Percentiles rank a stretch among this genome's conserved stretches.
phyloP scores from a whole-genome alignment of 305 asterid species.

The Fraxinus ornus region DNA sequence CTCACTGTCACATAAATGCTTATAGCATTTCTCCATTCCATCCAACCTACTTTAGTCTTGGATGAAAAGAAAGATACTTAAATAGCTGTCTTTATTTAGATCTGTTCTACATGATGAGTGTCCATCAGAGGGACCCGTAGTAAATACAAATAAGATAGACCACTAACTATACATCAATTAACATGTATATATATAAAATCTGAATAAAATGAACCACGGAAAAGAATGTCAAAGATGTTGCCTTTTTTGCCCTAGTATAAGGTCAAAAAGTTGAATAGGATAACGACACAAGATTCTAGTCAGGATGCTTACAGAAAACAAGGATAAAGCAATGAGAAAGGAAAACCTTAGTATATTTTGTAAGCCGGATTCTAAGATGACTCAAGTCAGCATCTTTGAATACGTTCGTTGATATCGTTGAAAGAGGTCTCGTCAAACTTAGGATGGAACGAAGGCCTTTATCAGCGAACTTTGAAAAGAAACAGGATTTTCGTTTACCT shows the following conservation, averaged over 20 bases:
- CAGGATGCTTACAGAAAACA: conserved; percentile 1
- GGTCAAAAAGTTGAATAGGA: neutral
- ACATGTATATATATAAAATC: neutral
- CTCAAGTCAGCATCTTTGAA: conserved; percentile 38
- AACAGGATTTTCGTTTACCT: conserved; percentile 65
- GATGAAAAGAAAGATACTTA: neutral
- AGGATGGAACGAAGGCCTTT: conserved; percentile 44
- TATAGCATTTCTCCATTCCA: neutral
- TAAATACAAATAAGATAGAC: neutral
- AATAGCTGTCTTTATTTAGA: neutral
- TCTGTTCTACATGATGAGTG: neutral
- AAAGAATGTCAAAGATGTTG: conserved; percentile 3
- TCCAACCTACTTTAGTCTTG: neutral
- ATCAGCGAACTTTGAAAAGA: conserved; percentile 59
- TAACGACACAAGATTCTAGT: conserved; percentile 4
- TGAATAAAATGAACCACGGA: conserved; percentile 4
- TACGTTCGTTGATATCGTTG: conserved; percentile 30
- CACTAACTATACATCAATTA: neutral
- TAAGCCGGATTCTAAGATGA: conserved; percentile 56
- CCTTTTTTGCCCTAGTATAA: conserved; percentile 5
- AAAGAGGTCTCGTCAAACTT: conserved; percentile 38
- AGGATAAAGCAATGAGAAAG: conserved; percentile 16
- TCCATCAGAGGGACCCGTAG: neutral
- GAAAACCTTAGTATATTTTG: conserved; percentile 70
- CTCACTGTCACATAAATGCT: neutral